These are phyloP conservation scores for Globisporangium parvum DNA, from an alignment of 352 stramenopile genomes.

Conservation along the genomic window DNA sequence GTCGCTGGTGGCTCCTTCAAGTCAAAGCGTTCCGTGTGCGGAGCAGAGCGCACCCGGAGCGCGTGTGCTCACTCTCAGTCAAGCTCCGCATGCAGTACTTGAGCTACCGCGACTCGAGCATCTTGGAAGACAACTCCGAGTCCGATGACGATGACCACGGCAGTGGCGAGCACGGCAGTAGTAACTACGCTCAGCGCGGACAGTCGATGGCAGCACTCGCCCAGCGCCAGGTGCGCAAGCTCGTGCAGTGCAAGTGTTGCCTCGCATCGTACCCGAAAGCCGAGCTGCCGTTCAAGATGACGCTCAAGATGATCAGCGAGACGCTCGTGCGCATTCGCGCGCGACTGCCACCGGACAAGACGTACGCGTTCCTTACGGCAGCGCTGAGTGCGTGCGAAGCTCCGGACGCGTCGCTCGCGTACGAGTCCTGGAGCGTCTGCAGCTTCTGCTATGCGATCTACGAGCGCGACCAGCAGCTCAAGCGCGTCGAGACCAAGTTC, in stretches of 20 bases:
- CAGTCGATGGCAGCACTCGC: constrained; percentile 20
- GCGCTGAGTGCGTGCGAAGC: constrained; percentile 25
- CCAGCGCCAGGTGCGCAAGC: constrained; percentile 61
- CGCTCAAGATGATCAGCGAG: constrained; percentile 83
- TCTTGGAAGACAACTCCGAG: constrained; percentile 52
- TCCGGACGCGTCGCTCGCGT: constrained; percentile 51
- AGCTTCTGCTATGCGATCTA: constrained; percentile 84
- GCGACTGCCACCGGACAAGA: constrained; percentile 42
- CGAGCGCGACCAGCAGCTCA: constrained; percentile 73
- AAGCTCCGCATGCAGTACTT: constrained; percentile 44
- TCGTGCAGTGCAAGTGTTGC: constrained; percentile 79
- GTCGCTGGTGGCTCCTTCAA: constrained; percentile 74
- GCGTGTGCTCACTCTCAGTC: constrained; percentile 32
- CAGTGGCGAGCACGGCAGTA: constrained; percentile 6
- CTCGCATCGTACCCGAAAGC: constrained; percentile 57
- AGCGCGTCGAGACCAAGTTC: constrained; percentile 63
- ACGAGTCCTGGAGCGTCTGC: constrained; percentile 83
- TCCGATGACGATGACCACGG: constrained; percentile 35
- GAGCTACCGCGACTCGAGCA: constrained; percentile 55
- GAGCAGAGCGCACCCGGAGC: constrained; percentile 24
- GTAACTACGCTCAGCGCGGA: constrained; percentile 7
- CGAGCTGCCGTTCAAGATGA: constrained; percentile 87
- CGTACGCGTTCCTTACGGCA: constrained; percentile 36
- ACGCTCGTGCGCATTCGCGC: constrained; percentile 65
- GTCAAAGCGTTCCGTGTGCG: constrained; percentile 72